phyloP scores from a whole-genome alignment of 352 stramenopile species.

The Globisporangium canariense region DNA sequence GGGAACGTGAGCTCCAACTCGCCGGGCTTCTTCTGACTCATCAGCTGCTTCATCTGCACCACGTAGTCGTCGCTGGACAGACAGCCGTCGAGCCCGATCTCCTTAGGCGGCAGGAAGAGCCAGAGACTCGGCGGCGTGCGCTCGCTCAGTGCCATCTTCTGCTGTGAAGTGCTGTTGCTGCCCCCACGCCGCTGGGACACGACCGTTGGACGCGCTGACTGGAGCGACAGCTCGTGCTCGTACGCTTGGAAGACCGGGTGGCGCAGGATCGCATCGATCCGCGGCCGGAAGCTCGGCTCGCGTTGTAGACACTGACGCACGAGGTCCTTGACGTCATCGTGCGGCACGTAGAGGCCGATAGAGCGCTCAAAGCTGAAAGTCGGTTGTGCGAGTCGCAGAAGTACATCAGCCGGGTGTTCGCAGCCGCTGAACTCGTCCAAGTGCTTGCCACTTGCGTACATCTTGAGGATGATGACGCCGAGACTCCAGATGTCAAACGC shows the following conservation, averaged over 20 bases:
- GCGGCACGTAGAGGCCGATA: slow-evolving; percentile 41
- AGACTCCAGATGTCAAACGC: slow-evolving; percentile 62
- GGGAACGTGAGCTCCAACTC: slow-evolving; percentile 43
- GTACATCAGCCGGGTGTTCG: slow-evolving; percentile 25
- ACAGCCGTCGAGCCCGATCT: slow-evolving; percentile 30
- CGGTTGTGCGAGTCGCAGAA: slow-evolving; percentile 27
- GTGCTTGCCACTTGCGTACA: slow-evolving; percentile 39
- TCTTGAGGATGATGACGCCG: slow-evolving; percentile 53
- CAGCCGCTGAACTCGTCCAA: slow-evolving; percentile 53
- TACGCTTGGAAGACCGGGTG: slow-evolving; percentile 39
- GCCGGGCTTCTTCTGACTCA: slow-evolving; percentile 22
- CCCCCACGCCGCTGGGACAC: background rate
- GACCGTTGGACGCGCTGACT: background rate
- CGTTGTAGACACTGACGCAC: slow-evolving; percentile 38
- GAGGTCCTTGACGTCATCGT: slow-evolving; percentile 43
- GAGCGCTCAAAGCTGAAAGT: slow-evolving; percentile 44
- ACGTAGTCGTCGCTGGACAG: slow-evolving; percentile 51
- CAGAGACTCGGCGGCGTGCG: slow-evolving; percentile 51
- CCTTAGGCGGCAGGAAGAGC: slow-evolving; percentile 52
- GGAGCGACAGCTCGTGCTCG: slow-evolving; percentile 18
- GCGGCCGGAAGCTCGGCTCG: slow-evolving; percentile 34
- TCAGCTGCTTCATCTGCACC: slow-evolving; percentile 29
- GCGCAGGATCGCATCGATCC: slow-evolving; percentile 29
- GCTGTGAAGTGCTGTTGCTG: background rate
- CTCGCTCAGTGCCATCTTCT: slow-evolving; percentile 16